phyloP scores from a whole-genome alignment of 106 monocot genomes.

The Narthecium ossifragum region DNA sequence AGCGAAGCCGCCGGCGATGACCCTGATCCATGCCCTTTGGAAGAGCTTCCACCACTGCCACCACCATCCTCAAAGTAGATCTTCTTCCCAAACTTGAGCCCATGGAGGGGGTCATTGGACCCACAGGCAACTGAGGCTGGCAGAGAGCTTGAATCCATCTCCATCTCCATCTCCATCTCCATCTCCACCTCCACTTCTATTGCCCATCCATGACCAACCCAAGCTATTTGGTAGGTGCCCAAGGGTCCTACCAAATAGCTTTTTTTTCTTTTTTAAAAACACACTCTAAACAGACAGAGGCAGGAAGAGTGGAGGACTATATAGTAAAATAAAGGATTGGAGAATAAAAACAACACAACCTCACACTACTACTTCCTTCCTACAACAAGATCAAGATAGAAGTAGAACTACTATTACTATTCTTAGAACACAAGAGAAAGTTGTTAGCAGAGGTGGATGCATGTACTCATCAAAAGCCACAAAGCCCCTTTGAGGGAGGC shows the following conservation, averaged over 20 bases:
- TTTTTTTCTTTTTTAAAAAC: no score
- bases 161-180: slow-evolving; percentile 1
- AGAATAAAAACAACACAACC: no score
- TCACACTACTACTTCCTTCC: no score
- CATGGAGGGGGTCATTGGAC: slow-evolving; percentile 5
- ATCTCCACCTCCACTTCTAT: neutral
- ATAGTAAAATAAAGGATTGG: neutral
- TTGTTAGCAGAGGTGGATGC: no score
- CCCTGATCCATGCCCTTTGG: neutral
- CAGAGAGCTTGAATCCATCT: slow-evolving; percentile 18
- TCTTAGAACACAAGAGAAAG: no score
- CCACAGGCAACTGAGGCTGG: slow-evolving; percentile 4
- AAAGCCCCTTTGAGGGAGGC: no score
- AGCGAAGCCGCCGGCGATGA: neutral
- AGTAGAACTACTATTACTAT: no score
- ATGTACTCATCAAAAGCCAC: no score
- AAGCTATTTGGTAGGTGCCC: neutral
- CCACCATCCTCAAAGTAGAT: slow-evolving; percentile 21
- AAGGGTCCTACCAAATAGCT: no score
- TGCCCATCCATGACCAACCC: neutral
- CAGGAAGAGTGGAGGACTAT: no score
- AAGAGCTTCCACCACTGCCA: slow-evolving; percentile 4
- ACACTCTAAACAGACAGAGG: no score
- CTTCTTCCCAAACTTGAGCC: slow-evolving; percentile 26
- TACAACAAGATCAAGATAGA: no score